Percentiles rank a stretch among this genome's conserved stretches.
These are phyloP conservation scores for Zizania palustris DNA, from an alignment of 202 grass and related monocot species.

Conservation along the genomic window DNA sequence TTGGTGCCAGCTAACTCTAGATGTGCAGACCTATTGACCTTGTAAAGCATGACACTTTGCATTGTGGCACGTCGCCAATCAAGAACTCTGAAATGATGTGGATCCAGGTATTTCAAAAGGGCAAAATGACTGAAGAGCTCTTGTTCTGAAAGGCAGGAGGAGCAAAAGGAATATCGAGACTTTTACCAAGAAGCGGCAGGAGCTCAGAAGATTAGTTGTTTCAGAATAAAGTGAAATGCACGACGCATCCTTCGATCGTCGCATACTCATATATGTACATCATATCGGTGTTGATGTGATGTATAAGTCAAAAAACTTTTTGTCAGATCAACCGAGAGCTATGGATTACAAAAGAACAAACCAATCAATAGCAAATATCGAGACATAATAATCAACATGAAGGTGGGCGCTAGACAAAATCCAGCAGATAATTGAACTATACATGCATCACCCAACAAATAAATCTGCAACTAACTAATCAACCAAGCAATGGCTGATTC, in stretches of 20 bases:
- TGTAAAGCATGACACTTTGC: too few relatives aligned
- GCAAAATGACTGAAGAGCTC: too few relatives aligned
- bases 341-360: background rate
- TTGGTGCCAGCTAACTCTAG: too few relatives aligned
- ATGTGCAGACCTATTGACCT: background rate
- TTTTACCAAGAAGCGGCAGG: too few relatives aligned
- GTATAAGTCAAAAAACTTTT: background rate
- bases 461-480: background rate
- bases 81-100: too few relatives aligned
- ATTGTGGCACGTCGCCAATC: too few relatives aligned
- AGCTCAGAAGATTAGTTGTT: too few relatives aligned
- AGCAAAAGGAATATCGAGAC: too few relatives aligned
- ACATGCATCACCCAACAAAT: background rate
- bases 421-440: background rate
- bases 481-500: background rate
- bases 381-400: slow-evolving; percentile 13
- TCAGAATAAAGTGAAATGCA: background rate
- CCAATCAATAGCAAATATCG: background rate
- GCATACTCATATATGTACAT: too few relatives aligned
- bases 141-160: too few relatives aligned
- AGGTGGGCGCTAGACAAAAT: background rate
- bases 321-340: background rate
- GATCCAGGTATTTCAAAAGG: too few relatives aligned
- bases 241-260: background rate
- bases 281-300: too few relatives aligned